A percentile compares a stretch with the other conserved stretches of the same genome.
Conservation (phyloP, 2,329 filamentous ascomycete species). For the Botrytis cinerea region DNA sequence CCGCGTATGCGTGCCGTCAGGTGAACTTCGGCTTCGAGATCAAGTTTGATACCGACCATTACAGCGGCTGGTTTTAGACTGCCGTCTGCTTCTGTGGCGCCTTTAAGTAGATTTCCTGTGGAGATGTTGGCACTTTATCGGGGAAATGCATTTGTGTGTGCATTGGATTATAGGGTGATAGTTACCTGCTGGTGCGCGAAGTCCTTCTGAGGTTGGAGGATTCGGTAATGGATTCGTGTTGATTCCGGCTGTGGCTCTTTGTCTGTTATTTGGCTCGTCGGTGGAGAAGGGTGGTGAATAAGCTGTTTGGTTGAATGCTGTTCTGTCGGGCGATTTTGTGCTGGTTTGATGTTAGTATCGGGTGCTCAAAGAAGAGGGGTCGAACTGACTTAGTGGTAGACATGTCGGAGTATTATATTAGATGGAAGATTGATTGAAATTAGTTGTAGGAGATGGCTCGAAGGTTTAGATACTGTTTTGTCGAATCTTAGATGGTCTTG, state of each 20-base stretch:
- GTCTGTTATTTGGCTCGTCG: not conserved
- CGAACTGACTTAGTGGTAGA: not conserved
- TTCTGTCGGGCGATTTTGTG: not conserved
- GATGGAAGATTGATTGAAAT: not conserved
- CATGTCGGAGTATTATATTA: not conserved
- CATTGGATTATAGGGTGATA: not conserved
- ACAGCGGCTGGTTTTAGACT: not conserved
- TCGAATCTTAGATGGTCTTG: not conserved
- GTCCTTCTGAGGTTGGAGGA: not conserved
- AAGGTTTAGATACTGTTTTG: not conserved
- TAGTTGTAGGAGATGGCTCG: not conserved
- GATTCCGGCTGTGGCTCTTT: not conserved
- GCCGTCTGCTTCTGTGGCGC: not conserved
- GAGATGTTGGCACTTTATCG: not conserved
- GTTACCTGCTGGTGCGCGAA: not conserved
- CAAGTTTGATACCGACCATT: not conserved
- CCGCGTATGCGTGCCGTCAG: not conserved
- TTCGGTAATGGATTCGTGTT: not conserved
- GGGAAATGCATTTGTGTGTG: not conserved
- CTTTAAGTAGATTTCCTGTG: not conserved
- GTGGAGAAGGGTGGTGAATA: not conserved
- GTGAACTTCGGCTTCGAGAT: not conserved
- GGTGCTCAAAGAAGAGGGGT: not conserved
- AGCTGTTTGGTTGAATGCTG: not conserved
- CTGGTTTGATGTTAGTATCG: not conserved